A percentile compares a stretch with the other conserved stretches of the same genome.
Evolutionary conservation across 805 yeast genomes (phyloP).

Genomic region (Candida ascalaphidarum): DNA sequence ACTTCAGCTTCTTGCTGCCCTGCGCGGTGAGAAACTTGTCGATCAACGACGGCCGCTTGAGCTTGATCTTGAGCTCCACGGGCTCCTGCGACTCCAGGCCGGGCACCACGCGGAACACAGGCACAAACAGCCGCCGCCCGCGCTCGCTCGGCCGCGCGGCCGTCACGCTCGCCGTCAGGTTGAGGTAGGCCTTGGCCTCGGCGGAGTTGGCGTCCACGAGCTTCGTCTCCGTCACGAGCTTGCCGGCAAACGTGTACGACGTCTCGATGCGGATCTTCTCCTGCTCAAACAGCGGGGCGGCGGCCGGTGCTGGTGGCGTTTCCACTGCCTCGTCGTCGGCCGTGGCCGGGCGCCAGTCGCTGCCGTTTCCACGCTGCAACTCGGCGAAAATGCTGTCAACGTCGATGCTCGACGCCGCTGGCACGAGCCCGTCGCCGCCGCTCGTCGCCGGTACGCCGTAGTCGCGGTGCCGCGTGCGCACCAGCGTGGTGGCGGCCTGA

Average conservation of each 20-base stretch:
- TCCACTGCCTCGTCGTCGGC: not conserved
- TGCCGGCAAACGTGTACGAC: slow-evolving; percentile 86
- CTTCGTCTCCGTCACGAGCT: slow-evolving; percentile 67
- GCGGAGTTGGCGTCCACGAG: slow-evolving; percentile 71
- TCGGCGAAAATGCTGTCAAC: slow-evolving; percentile 24
- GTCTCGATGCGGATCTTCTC: slow-evolving; percentile 65
- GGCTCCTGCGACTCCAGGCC: slow-evolving; percentile 20
- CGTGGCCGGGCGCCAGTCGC: slow-evolving; percentile 7
- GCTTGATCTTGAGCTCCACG: slow-evolving; percentile 39
- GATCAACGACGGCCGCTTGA: slow-evolving; percentile 67
- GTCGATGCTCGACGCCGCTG: slow-evolving; percentile 16
- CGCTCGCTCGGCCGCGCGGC: slow-evolving; percentile 3
- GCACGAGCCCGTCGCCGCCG: too few species aligned
- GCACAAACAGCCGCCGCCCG: slow-evolving; percentile 18
- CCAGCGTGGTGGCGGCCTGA: slow-evolving; percentile 46
- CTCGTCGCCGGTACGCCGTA: slow-evolving; percentile 9
- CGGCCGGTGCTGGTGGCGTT: not conserved
- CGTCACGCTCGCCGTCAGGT: slow-evolving; percentile 36
- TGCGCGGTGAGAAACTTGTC: slow-evolving; percentile 67
- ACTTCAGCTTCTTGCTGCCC: slow-evolving; percentile 54
- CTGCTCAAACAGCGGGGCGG: slow-evolving; percentile 16
- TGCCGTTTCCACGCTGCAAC: slow-evolving; percentile 5
- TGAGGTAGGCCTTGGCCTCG: slow-evolving; percentile 77
- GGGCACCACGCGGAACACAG: slow-evolving; percentile 22
- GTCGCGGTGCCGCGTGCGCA: slow-evolving; percentile 63